Evolutionary conservation across 2,329 filamentous ascomycete species (phyloP).

Genomic region (Cytospora chrysosperma): DNA sequence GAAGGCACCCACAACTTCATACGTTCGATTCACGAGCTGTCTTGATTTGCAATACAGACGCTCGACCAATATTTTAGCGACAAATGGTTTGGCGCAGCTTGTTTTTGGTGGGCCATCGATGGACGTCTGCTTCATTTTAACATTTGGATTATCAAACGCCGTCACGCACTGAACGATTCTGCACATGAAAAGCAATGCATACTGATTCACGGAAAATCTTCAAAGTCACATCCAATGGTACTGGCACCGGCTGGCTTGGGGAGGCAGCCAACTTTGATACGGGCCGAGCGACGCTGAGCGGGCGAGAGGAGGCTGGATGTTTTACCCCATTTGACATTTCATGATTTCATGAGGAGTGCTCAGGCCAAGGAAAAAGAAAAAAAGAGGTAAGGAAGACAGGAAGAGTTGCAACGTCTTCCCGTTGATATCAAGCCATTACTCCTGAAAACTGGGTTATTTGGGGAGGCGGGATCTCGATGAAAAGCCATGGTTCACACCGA

Average conservation of each 20-base stretch:
- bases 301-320: neutral
- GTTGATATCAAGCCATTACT: neutral
- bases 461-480: neutral
- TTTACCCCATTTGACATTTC: neutral
- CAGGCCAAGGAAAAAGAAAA: neutral
- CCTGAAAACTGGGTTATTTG: neutral
- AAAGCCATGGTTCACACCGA: neutral
- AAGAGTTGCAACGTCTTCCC: no score
- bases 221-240: neutral
- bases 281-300: neutral
- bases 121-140: neutral
- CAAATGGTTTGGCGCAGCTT: neutral
- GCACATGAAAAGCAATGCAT: conserved; percentile 1
- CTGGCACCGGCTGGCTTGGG: neutral
- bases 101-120: neutral
- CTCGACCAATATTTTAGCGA: neutral
- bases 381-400: no score
- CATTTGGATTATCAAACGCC: neutral
- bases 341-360: neutral
- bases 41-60: neutral
- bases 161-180: conserved; percentile 11
- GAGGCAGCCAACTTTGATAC: neutral
- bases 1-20: neutral
- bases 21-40: neutral
- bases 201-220: neutral